Conservation (phyloP, 192 early-diverging fungal species). For the Umbelopsis sp. region DNA sequence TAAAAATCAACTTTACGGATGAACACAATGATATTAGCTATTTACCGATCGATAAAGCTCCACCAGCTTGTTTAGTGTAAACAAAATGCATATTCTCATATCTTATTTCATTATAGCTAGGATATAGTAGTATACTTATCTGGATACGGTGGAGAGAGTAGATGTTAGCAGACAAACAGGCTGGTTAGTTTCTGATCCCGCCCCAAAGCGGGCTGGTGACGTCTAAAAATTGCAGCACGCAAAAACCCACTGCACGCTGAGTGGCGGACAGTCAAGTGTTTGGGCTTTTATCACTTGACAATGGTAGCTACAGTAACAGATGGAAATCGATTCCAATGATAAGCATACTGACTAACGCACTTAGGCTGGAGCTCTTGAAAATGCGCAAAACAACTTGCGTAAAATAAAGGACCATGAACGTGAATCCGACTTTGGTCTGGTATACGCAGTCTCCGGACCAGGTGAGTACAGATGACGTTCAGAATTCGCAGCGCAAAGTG, state of each 20-base stretch:
- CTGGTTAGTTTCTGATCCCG: too few species aligned
- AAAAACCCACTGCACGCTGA: neutral
- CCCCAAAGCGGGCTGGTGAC: neutral
- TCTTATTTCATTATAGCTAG: too few species aligned
- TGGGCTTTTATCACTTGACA: conserved; percentile 22
- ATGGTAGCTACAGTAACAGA: conserved; percentile 6
- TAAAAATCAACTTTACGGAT: too few species aligned
- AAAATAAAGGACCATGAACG: conserved; percentile 85
- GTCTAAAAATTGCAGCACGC: conserved; percentile 6
- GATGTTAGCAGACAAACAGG: too few species aligned
- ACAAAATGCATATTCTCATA: too few species aligned
- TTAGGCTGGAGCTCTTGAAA: conserved; percentile 90
- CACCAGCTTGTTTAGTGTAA: too few species aligned
- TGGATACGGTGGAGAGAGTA: too few species aligned
- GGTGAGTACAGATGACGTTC: conserved; percentile 54
- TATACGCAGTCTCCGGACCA: conserved; percentile 98
- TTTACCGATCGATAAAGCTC: too few species aligned
- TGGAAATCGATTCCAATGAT: neutral
- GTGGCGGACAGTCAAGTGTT: conserved; percentile 24
- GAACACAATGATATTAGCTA: too few species aligned
- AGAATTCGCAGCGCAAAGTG: neutral
- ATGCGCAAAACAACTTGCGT: conserved; percentile 80
- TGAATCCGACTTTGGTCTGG: conserved; percentile 87
- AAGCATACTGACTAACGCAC: neutral
- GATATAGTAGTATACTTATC: too few species aligned